A percentile compares a stretch with the other conserved stretches of the same genome.
These are phyloP conservation scores for Ophidiomyces ophidiicola DNA, from an alignment of 2,329 filamentous ascomycete species.

Conservation along the genomic window DNA sequence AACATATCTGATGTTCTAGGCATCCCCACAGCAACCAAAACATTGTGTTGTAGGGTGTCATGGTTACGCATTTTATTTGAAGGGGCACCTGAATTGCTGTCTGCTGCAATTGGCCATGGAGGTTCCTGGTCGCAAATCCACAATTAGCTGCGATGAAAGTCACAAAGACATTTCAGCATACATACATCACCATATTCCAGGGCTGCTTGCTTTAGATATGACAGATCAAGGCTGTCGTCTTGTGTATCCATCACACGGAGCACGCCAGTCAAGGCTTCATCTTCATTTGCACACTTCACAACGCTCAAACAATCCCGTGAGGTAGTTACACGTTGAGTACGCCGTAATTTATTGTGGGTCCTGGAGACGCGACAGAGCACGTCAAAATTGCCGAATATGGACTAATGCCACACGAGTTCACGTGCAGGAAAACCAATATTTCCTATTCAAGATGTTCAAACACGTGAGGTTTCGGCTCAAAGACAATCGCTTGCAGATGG, in stretches of 20 bases:
- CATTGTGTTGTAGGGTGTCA: constrained; percentile 3
- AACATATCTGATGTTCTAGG: background rate
- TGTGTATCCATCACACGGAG: constrained; percentile 28
- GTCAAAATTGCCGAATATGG: constrained; percentile 1
- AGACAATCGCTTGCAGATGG: background rate
- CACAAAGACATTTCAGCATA: constrained; percentile 8
- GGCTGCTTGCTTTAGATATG: constrained; percentile 31
- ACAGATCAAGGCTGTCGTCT: constrained; percentile 31
- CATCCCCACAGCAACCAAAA: constrained; percentile 7
- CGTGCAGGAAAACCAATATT: constrained; percentile 2
- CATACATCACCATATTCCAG: constrained; percentile 29
- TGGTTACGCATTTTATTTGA: background rate
- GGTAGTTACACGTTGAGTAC: background rate
- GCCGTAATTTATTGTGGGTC: constrained; percentile 3
- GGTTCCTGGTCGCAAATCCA: constrained; percentile 4
- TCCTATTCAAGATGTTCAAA: background rate
- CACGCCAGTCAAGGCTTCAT: background rate
- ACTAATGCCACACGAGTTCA: constrained; percentile 4
- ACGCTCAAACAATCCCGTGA: background rate
- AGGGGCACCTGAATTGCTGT: background rate
- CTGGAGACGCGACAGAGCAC: constrained; percentile 3
- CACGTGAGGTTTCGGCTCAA: background rate
- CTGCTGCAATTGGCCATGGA: background rate
- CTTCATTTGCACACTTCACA: background rate
- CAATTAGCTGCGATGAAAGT: background rate